Evolutionary conservation across 1,284 basidiomycete genomes (phyloP), one percentile per base, ranked within the genome.

Genomic region (Leccinum subspadiceum): DNA sequence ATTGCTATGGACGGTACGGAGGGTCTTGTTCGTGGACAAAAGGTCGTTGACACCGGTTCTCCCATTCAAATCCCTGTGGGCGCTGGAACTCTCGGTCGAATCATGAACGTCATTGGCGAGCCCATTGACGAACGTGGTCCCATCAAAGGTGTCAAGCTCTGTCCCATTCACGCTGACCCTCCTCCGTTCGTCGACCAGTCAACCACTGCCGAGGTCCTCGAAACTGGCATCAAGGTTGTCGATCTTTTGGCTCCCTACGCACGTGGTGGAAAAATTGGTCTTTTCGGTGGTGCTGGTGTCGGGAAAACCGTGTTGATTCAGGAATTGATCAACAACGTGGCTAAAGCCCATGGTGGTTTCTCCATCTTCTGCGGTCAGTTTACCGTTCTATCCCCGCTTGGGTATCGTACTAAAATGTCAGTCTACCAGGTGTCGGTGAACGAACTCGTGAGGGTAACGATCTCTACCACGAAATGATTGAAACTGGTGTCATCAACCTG

Each of bases 281-380:
- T 99, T 72, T 97, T 99, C 82, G 96, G 96, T 76, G 96, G 96
- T 92, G 96, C 96, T 75, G 96, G 96, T 92, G 96, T 99, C 84
- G 96, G 96, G 72, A 98, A 98, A 87, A 98, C 96, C 64, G 96
- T 98, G 76, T 84, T 98, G 78, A 98, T 98, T 79, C 93, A 95
- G 79, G 96, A 98, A 79, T 89, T 99, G 73, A 99, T 99, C 84
- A 98, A 99, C 90, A 98, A 99, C 85, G 95, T 99, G 76, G 96
- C 96, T 76, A 99, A 98, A 85, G 96, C 96, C 61, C 96, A 98
- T 79, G 96, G 96, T 95, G 96, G 96, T 95, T 98, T 97, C 92
- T 99, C 96, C 56, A 98, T 98, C 78, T 98, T 98, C 89, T 97
- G 96, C 75, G 93, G 93, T 93, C 76, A 65, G 86, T 78, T n/a